Evolutionary conservation across 1,139 yeast genomes (phyloP).

Genomic region (Geotrichum klebahnii): DNA sequence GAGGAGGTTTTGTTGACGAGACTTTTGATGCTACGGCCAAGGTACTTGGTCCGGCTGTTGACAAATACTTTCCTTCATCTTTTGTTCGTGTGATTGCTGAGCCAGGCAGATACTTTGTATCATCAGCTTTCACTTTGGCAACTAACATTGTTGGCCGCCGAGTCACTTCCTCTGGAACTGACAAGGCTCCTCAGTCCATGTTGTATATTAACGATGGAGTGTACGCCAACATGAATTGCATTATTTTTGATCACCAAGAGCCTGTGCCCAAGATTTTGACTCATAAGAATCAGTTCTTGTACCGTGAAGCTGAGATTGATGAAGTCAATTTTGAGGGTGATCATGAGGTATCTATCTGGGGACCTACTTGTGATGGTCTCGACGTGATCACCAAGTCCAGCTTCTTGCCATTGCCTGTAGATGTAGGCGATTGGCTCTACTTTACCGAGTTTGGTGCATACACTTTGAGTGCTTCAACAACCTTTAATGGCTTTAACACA

Average conservation of each 20-base stretch:
- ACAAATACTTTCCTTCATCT: slow-evolving; percentile 52
- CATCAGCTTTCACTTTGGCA: slow-evolving; percentile 81
- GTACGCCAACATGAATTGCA: slow-evolving; percentile 91
- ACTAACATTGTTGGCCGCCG: slow-evolving; percentile 82
- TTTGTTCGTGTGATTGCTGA: slow-evolving; percentile 73
- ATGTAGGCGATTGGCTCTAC: slow-evolving; percentile 89
- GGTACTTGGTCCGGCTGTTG: slow-evolving; percentile 56
- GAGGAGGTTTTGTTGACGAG: slow-evolving; percentile 83
- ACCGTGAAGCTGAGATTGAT: slow-evolving; percentile 36
- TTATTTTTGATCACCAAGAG: slow-evolving; percentile 83
- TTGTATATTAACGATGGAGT: slow-evolving; percentile 91
- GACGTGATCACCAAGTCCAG: slow-evolving; percentile 68
- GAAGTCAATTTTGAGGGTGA: slow-evolving; percentile 22
- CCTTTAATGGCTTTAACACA: slow-evolving; percentile 76
- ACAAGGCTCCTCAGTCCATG: slow-evolving; percentile 41
- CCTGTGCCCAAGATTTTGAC: slow-evolving; percentile 67
- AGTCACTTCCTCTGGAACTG: slow-evolving; percentile 37
- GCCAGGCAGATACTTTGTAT: slow-evolving; percentile 89
- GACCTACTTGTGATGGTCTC: slow-evolving; percentile 96
- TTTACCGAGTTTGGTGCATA: slow-evolving; percentile 89
- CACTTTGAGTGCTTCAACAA: slow-evolving; percentile 83
- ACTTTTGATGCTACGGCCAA: slow-evolving; percentile 61
- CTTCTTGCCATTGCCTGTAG: slow-evolving; percentile 54
- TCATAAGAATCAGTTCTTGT: slow-evolving; percentile 48
- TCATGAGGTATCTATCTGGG: slow-evolving; percentile 71